Percentiles rank a stretch among this genome's conserved stretches.
Conservation (phyloP, 805 yeast species). For the Sungouiella thailandica region DNA sequence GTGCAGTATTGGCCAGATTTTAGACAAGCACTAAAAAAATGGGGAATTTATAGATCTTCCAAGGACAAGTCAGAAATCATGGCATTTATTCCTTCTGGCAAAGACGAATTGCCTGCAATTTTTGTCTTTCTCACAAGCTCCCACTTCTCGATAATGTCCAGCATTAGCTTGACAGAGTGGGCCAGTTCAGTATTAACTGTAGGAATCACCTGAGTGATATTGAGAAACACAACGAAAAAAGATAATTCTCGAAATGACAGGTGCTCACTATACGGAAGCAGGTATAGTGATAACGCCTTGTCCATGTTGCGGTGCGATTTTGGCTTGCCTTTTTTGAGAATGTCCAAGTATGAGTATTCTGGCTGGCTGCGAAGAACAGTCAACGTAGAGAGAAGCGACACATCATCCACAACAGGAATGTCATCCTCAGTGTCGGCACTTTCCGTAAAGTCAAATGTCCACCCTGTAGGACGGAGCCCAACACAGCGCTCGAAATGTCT, state of each 20-base stretch:
- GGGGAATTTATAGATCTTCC: slow-evolving; percentile 14
- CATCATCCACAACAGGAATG: slow-evolving; percentile 5
- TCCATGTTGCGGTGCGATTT: slow-evolving; percentile 19
- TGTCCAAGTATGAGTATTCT: slow-evolving; percentile 20
- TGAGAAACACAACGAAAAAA: slow-evolving; percentile 52
- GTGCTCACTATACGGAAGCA: slow-evolving; percentile 91
- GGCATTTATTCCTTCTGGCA: slow-evolving; percentile 2
- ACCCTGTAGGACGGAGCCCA: slow-evolving; percentile 88
- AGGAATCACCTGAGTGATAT: slow-evolving; percentile 57
- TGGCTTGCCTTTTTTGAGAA: slow-evolving; percentile 24
- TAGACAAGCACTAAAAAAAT: too few species aligned
- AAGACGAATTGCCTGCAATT: background rate
- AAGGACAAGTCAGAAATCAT: slow-evolving; percentile 10
- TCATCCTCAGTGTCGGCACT: slow-evolving; percentile 1
- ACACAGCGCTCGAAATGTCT: slow-evolving; percentile 52
- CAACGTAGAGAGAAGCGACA: slow-evolving; percentile 5
- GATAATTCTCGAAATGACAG: slow-evolving; percentile 81
- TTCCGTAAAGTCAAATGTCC: slow-evolving; percentile 51
- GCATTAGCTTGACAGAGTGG: slow-evolving; percentile 24
- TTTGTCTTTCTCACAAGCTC: slow-evolving; percentile 10
- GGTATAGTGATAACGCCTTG: slow-evolving; percentile 40
- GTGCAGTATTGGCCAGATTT: too few species aligned
- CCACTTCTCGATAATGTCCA: slow-evolving; percentile 29
- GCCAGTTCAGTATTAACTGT: slow-evolving; percentile 57
- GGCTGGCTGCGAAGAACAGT: slow-evolving; percentile 17